Conservation (phyloP, 768 basidiomycete species). For the Pisolithus marmoratus region DNA sequence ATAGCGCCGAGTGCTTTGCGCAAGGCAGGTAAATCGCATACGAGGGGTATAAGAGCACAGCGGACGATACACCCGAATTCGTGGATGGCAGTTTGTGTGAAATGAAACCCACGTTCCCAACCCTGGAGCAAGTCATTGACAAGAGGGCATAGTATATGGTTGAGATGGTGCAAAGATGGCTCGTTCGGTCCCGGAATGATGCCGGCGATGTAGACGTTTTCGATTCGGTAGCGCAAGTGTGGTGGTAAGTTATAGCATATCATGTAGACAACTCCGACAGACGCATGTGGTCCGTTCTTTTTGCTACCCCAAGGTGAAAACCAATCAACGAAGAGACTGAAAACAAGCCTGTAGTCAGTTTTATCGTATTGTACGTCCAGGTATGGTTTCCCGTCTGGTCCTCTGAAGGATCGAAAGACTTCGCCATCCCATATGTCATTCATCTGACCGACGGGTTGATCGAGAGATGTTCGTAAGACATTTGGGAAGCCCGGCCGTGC, state of each 20-base stretch:
- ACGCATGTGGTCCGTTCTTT: slow-evolving; percentile 23
- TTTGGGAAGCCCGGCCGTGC: slow-evolving; percentile 18
- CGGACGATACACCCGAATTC: slow-evolving; percentile 22
- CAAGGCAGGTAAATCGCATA: slow-evolving; percentile 20
- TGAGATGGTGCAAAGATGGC: slow-evolving; percentile 25
- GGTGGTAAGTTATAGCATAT: slow-evolving; percentile 26
- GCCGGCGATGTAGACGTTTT: slow-evolving; percentile 33
- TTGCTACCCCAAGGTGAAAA: slow-evolving; percentile 32
- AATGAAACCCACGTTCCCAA: slow-evolving; percentile 29
- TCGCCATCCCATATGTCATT: slow-evolving; percentile 24
- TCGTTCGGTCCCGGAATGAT: slow-evolving; percentile 15
- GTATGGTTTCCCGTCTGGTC: slow-evolving; percentile 22
- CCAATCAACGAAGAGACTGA: slow-evolving; percentile 32
- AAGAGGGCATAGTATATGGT: slow-evolving; percentile 33
- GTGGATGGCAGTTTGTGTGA: slow-evolving; percentile 17
- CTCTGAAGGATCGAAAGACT: slow-evolving; percentile 20
- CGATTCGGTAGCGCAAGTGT: slow-evolving; percentile 22
- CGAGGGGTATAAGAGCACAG: slow-evolving; percentile 22
- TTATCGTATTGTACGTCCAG: slow-evolving; percentile 7
- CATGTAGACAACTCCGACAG: slow-evolving; percentile 26
- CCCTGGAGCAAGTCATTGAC: slow-evolving; percentile 31
- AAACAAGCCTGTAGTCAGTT: slow-evolving; percentile 17
- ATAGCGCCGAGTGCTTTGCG: slow-evolving; percentile 19
- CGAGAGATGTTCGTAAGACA: background rate
- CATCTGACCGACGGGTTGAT: background rate